Conservation (phyloP, 1,284 basidiomycete species). For the Ceratobasidium sp. region DNA sequence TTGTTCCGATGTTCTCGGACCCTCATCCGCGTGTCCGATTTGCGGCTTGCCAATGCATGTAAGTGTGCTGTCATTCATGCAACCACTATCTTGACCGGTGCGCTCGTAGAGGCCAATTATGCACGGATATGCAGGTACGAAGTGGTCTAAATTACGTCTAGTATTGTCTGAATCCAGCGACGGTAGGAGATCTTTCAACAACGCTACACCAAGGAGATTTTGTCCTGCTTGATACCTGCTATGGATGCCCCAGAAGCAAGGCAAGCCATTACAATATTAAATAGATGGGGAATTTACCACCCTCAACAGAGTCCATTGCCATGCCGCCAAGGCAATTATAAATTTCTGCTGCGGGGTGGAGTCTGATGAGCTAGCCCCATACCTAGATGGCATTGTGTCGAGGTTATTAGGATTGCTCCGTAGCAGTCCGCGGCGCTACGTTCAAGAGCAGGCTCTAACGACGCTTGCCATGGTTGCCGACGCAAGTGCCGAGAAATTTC, state of each 20-base stretch:
- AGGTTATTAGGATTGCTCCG: slow-evolving; percentile 74
- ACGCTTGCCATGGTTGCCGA: slow-evolving; percentile 88
- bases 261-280: slow-evolving; percentile 60
- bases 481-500: slow-evolving; percentile 71
- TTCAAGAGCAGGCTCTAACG: slow-evolving; percentile 87
- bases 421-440: slow-evolving; percentile 66
- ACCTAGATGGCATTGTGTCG: slow-evolving; percentile 82
- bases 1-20: slow-evolving; percentile 81
- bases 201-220: slow-evolving; percentile 75
- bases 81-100: slow-evolving; percentile 18
- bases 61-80: slow-evolving; percentile 56
- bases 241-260: slow-evolving; percentile 81
- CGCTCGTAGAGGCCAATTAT: slow-evolving; percentile 77
- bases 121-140: slow-evolving; percentile 82
- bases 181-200: slow-evolving; percentile 80
- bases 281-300: neutral
- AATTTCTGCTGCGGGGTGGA: slow-evolving; percentile 90
- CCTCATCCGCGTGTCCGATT: slow-evolving; percentile 84
- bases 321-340: slow-evolving; percentile 87
- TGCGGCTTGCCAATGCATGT: slow-evolving; percentile 91
- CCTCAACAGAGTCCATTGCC: slow-evolving; percentile 86
- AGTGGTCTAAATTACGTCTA: neutral
- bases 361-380: slow-evolving; percentile 76
- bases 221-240: slow-evolving; percentile 77
- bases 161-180: neutral